Evolutionary conservation across 140 eudicot genomes (phyloP), one percentile per base, ranked within the genome.

Genomic region (Erigeron philadelphicus): DNA sequence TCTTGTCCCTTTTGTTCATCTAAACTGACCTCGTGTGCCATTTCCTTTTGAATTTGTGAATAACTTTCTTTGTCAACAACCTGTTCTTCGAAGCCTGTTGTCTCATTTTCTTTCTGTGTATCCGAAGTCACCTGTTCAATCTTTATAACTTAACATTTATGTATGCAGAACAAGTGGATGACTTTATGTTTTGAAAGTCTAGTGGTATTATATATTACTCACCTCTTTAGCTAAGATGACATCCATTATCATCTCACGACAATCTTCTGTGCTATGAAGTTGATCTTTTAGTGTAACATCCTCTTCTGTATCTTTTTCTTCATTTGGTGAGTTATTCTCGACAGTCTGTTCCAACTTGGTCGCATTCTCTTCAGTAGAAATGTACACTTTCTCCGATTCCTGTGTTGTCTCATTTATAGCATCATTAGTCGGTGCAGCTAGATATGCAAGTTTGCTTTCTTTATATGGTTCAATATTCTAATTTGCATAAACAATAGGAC

Each of bases 191-290:
- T 53, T 53, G 52, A 45, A 64, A 44, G 64, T 64, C 31, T 6
- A 54, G 7, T 5, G 18, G 8, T 64, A 21, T 61, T 31, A 40
- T 11, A 15, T 48, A 0, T 55, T 49, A 61, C 75, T 61, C 25
- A 76, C 80, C 72, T 76, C 72, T 53, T 76, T 42, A 16, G 52
- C 19, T 53, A 76, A 62, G 76, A 76, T 64, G 61, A 21, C 72
- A 70, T 70, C 71, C 11, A 43, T 70, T 54, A 61, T 58, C 49
- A 5, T 70, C 50, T 70, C 75, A 70, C 57, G 5, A 67, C 72
- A 11, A 58, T 31, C 61, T 45, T 61, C 72, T 25, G 49, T 21
- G 59, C 64, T 68, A 25, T 21, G 61, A 68, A 48, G n/a, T 31
- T 68, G 55, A 47, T n/a, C 60, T 59, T 60, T 55, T 58, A 42